Conservation (phyloP, 2,329 filamentous ascomycete species). For the Macrophomina pseudophaseolina region DNA sequence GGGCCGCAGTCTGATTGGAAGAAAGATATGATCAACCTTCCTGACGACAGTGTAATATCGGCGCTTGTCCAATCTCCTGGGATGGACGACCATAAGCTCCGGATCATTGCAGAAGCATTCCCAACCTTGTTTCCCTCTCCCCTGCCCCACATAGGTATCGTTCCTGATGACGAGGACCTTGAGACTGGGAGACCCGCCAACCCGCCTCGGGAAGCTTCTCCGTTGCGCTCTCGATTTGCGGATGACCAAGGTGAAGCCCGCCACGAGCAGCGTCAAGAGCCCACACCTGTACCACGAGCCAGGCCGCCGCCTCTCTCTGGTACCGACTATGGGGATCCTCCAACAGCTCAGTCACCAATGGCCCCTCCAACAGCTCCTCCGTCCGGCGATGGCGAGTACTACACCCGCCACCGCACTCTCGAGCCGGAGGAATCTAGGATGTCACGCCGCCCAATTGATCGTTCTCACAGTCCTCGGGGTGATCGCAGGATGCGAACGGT, state of each 20-base stretch:
- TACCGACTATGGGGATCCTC: background rate
- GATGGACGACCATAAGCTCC: slow-evolving; percentile 62
- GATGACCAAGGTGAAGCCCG: slow-evolving; percentile 4
- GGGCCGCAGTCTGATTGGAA: slow-evolving; percentile 58
- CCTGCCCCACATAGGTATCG: slow-evolving; percentile 49
- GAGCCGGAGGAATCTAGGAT: slow-evolving; percentile 30
- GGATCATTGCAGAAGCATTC: slow-evolving; percentile 58
- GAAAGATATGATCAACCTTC: slow-evolving; percentile 65
- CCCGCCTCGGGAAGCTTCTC: slow-evolving; percentile 2
- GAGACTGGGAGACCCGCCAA: slow-evolving; percentile 28
- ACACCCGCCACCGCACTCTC: slow-evolving; percentile 31
- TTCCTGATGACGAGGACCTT: slow-evolving; percentile 38
- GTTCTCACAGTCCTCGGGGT: slow-evolving; percentile 33
- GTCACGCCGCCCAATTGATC: slow-evolving; percentile 18
- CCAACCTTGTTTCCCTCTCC: slow-evolving; percentile 51
- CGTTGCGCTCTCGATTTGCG: background rate
- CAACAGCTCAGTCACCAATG: slow-evolving; percentile 2
- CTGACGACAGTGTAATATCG: slow-evolving; percentile 56
- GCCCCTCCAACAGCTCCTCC: slow-evolving; percentile 14
- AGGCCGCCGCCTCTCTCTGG: background rate
- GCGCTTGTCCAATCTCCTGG: slow-evolving; percentile 58
- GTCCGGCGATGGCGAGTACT: slow-evolving; percentile 17
- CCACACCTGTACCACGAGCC: background rate
- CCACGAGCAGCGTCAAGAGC: slow-evolving; percentile 13
- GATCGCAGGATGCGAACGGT: slow-evolving; percentile 35